These are phyloP conservation scores for Gloeopeniophorella convolvens DNA, from an alignment of 768 basidiomycete genomes.

Conservation along the genomic window DNA sequence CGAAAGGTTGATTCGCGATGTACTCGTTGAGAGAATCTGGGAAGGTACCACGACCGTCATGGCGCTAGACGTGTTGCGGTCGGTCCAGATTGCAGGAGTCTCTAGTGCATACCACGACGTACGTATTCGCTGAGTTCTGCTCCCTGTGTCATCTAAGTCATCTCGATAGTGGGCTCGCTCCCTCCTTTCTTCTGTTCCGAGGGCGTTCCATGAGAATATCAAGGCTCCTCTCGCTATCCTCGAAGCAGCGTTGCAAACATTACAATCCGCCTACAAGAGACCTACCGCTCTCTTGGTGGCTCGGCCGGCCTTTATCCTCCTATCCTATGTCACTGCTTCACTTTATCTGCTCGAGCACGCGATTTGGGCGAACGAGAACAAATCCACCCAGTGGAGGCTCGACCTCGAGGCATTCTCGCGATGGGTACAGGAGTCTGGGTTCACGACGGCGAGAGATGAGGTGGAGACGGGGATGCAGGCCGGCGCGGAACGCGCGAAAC, in stretches of 20 bases:
- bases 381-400: constrained; percentile 26
- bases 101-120: constrained; percentile 47
- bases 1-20: constrained; percentile 52
- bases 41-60: constrained; percentile 70
- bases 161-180: constrained; percentile 45
- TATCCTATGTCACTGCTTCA: constrained; percentile 48
- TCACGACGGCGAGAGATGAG: constrained; percentile 26
- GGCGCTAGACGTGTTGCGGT: constrained; percentile 58
- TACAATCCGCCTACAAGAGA: constrained; percentile 35
- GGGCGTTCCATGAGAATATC: constrained; percentile 28
- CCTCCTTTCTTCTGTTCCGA: constrained; percentile 39
- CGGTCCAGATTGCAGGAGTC: constrained; percentile 38
- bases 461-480: constrained; percentile 17
- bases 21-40: constrained; percentile 77
- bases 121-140: constrained; percentile 21
- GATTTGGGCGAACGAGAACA: constrained; percentile 42
- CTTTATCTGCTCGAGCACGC: constrained; percentile 64
- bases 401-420: constrained; percentile 49
- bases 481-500: not conserved
- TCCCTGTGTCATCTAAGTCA: not conserved
- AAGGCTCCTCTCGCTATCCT: constrained; percentile 25
- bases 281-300: constrained; percentile 43
- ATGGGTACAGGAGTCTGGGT: constrained; percentile 41
- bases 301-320: constrained; percentile 51
- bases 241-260: constrained; percentile 32